Evolutionary conservation across 805 yeast genomes (phyloP), one percentile per base, ranked within the genome.

Genomic region (Spathaspora passalidarum): DNA sequence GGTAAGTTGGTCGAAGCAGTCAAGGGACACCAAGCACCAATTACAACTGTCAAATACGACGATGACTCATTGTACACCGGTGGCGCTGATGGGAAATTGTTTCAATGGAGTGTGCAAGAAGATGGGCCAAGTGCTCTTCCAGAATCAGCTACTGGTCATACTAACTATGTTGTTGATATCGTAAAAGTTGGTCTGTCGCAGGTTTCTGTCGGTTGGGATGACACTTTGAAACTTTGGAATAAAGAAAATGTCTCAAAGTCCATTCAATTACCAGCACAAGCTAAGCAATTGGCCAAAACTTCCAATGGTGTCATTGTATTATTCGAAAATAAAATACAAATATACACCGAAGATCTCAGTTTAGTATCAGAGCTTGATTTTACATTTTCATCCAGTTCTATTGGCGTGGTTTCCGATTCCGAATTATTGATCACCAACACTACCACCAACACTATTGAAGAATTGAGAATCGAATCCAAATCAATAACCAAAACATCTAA

Each of bases 141-240:
- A n/a, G 19, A 14, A 2, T 43, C 47, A 5, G 25, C 6, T 1
- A 19, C 40, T 3, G 66, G 68, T 2, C 97, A 91, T 63, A 59
- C 77, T 0, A 89, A 90, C 53, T 76, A 84, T 50, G 76, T 92
- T 38, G 81, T 79, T 26, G 82, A 83, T 2, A 75, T 78, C 14
- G 49, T 63, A 14, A 44, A 32, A 54, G 20, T 57, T 54, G 56
- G 59, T 10, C 62, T 60, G 0, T 56, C 62, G 0, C 44, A 66
- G 5, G 56, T 80, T 16, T 73, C 89, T n/a, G 72, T 81, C 17
- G 95, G 91, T 2, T 94, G 98, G 98, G 99, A 92, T 65, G 96
- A 88, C 59, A 79, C 79, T 11, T 56, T 90, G 39, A 79, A 77
- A 57, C 37, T 60, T 13, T 66, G 74, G 72, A 48, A 56, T 11